These are phyloP conservation scores for Trypanosoma scelopori DNA, from an alignment of 208 protist species.

Conservation along the genomic window DNA sequence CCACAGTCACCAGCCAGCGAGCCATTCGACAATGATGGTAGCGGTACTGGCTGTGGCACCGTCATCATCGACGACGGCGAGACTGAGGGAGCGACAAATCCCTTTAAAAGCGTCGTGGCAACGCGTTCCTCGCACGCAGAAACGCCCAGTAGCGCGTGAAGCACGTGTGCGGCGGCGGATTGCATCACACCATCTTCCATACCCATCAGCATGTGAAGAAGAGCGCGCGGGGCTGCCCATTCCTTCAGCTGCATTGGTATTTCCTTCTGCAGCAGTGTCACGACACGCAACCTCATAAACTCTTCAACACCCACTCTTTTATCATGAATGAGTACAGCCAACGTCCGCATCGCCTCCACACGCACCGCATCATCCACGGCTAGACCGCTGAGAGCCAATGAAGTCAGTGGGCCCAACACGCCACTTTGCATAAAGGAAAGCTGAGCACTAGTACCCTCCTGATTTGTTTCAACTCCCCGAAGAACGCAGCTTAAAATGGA, in stretches of 20 bases:
- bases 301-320: slow-evolving; percentile 43
- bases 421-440: slow-evolving; percentile 49
- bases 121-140: slow-evolving; percentile 23
- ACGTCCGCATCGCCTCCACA: slow-evolving; percentile 70
- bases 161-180: slow-evolving; percentile 44
- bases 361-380: slow-evolving; percentile 68
- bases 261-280: slow-evolving; percentile 17
- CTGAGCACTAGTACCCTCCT: slow-evolving; percentile 22
- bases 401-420: slow-evolving; percentile 48
- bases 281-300: slow-evolving; percentile 37
- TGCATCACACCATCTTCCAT: slow-evolving; percentile 56
- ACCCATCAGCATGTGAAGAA: slow-evolving; percentile 59
- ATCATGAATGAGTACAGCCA: slow-evolving; percentile 45
- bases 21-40: slow-evolving; percentile 13
- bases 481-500: slow-evolving; percentile 60
- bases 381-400: slow-evolving; percentile 59
- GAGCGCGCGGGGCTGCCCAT: slow-evolving; percentile 41
- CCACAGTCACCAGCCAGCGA: slow-evolving; percentile 26
- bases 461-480: slow-evolving; percentile 36
- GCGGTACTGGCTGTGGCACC: background rate
- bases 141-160: slow-evolving; percentile 38
- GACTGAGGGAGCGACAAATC: slow-evolving; percentile 26
- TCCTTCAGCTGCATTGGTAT: slow-evolving; percentile 9
- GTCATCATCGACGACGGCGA: slow-evolving; percentile 23
- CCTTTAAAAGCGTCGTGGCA: slow-evolving; percentile 12